phyloP scores from a whole-genome alignment of 176 grass and related monocot genomes.

The Cocos nucifera region DNA sequence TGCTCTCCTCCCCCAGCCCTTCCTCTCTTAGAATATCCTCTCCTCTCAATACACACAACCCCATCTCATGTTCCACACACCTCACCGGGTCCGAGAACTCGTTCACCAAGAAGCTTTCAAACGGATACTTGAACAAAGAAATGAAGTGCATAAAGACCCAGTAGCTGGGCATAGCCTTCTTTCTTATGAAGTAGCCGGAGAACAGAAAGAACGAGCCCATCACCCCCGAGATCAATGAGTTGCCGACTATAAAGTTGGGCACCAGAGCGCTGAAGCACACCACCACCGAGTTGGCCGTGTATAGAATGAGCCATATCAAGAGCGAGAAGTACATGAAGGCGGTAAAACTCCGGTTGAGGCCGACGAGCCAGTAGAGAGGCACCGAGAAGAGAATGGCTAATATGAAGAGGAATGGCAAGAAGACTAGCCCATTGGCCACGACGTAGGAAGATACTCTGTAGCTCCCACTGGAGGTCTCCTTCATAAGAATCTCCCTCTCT shows the following conservation, averaged over 20 bases:
- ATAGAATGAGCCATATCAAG: constrained; percentile 63
- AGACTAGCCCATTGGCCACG: constrained; percentile 46
- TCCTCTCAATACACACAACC: constrained; percentile 44
- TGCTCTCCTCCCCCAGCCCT: constrained; percentile 43
- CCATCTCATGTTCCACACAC: constrained; percentile 40
- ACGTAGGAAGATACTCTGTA: constrained; percentile 64
- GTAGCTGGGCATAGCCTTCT: constrained; percentile 49
- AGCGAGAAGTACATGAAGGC: constrained; percentile 62
- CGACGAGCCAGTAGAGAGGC: constrained; percentile 61
- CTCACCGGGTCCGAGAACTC: constrained; percentile 41
- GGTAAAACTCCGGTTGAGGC: constrained; percentile 25
- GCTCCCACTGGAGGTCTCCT: constrained; percentile 55
- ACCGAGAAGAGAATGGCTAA: constrained; percentile 53
- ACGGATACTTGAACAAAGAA: constrained; percentile 76
- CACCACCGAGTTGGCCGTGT: constrained; percentile 76
- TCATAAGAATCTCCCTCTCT: constrained; percentile 72
- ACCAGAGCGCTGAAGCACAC: constrained; percentile 58
- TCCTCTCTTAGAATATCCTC: constrained; percentile 55
- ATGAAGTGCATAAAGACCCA: constrained; percentile 89
- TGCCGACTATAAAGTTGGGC: constrained; percentile 67
- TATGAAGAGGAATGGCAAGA: constrained; percentile 55
- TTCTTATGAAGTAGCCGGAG: constrained; percentile 78
- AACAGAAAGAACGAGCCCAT: constrained; percentile 82
- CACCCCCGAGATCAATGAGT: constrained; percentile 48
- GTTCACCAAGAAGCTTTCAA: constrained; percentile 67